Evolutionary conservation across 805 yeast genomes (phyloP), one percentile per base, ranked within the genome.

Genomic region (Blastobotrys peoriensis): DNA sequence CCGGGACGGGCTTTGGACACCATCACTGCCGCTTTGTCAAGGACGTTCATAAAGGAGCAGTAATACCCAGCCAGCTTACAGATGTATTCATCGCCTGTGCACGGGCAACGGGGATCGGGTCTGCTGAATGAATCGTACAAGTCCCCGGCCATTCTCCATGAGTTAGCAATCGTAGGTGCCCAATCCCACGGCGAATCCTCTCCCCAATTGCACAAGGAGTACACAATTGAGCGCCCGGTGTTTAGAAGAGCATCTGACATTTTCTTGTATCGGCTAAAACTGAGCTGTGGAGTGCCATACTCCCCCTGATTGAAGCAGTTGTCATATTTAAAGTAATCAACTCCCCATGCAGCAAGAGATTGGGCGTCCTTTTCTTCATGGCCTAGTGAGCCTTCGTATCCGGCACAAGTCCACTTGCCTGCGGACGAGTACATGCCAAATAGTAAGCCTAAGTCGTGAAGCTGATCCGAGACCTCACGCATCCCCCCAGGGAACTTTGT

Each of bases 361-460:
- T 45, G 30, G 28, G 66, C 65, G 45, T 61, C 65, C 6, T 41
- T 39, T 28, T 53, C 56, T 48, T 61, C 65, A 39, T 60, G 41
- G 35, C 52, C 59, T 18, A 61, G 52, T 1, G 63, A 60, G 3
- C 64, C 66, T 33, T 60, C 56, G 38, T 59, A 60, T 5, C 63
- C 58, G 23, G 57, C 64, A 46, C 65, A 61, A 6, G 66, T 61
- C 45, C 52, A 59, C 34, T 49, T 55, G n/a, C 66, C 66, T 33
- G 66, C 66, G 18, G 58, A 52, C 3, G 63, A 58, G 46, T 61
- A 61, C 63, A 61, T 61, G n/a, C 66, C 66, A 40, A 57, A 61
- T 33, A 55, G 48, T 34, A 61, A 51, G 3, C 57, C 61, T 35
- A 47, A 30, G 15, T 45, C 52, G 43, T 61, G 65, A 15, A 61